Percentiles rank a stretch among this genome's conserved stretches.
Conservation (phyloP, 1,284 basidiomycete species). For the Cryptococcus maquisensis region DNA sequence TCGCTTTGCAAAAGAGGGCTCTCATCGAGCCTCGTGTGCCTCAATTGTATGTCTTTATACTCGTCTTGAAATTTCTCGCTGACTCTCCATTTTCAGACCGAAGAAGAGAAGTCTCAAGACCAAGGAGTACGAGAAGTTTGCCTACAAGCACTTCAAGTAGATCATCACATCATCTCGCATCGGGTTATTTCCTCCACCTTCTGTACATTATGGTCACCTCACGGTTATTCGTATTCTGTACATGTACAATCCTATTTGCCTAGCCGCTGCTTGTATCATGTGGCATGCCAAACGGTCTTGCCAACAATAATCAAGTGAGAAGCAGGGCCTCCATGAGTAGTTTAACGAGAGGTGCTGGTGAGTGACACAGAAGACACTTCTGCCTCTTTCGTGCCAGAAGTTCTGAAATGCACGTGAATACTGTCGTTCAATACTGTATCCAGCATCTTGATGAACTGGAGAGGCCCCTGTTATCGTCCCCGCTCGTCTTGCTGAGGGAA, state of each 20-base stretch:
- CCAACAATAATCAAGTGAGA: no score
- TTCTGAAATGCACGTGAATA: no score
- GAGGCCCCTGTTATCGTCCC: neutral
- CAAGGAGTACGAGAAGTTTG: conserved; percentile 82
- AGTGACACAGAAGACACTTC: no score
- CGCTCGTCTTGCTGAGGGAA: no score
- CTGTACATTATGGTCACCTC: neutral
- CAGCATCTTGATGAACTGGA: no score
- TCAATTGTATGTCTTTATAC: conserved; percentile 58
- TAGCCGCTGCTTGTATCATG: neutral
- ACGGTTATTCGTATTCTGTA: neutral
- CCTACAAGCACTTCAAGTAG: conserved; percentile 72
- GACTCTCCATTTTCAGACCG: conserved; percentile 52
- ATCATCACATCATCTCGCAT: neutral
- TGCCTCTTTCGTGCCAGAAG: no score
- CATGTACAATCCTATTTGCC: neutral
- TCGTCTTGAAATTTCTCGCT: neutral
- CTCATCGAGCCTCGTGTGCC: conserved; percentile 53
- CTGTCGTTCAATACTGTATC: no score
- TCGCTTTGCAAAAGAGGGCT: conserved; percentile 52
- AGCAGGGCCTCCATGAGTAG: no score
- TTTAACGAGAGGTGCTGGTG: no score
- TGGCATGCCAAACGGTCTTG: neutral
- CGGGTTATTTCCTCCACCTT: neutral
- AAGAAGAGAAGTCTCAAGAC: conserved; percentile 59